Percentiles rank a stretch among this genome's conserved stretches.
These are phyloP conservation scores for Amorphotheca resinae DNA, from an alignment of 495 filamentous ascomycete species.

Conservation along the genomic window DNA sequence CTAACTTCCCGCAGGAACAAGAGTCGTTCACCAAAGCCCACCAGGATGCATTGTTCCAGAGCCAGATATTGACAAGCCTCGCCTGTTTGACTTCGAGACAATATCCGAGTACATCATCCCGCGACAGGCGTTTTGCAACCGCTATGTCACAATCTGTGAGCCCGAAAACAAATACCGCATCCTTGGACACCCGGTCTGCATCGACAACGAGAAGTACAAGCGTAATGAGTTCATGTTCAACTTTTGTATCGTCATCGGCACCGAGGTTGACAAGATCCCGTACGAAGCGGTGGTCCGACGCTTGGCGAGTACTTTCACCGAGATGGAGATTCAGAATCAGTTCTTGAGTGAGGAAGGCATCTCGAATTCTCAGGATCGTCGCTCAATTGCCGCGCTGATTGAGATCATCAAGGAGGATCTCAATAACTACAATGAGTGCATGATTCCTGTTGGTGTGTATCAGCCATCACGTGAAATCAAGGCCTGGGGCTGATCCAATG, in stretches of 20 bases:
- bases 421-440: slow-evolving; percentile 95
- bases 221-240: slow-evolving; percentile 99
- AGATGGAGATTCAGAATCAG: slow-evolving; percentile 74
- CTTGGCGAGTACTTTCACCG: slow-evolving; percentile 71
- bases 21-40: slow-evolving; percentile 62
- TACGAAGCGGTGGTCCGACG: slow-evolving; percentile 80
- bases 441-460: slow-evolving; percentile 76
- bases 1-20: slow-evolving; percentile 50
- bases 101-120: slow-evolving; percentile 87
- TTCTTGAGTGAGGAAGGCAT: slow-evolving; percentile 50
- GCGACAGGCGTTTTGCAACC: slow-evolving; percentile 78
- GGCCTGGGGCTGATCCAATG: neutral
- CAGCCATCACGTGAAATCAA: neutral
- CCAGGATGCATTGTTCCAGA: slow-evolving; percentile 59
- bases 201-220: slow-evolving; percentile 59
- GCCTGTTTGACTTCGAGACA: slow-evolving; percentile 70
- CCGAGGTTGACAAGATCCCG: slow-evolving; percentile 37
- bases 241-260: slow-evolving; percentile 71
- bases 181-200: slow-evolving; percentile 80
- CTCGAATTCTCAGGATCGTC: slow-evolving; percentile 32
- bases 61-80: slow-evolving; percentile 38
- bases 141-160: slow-evolving; percentile 65
- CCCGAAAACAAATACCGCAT: slow-evolving; percentile 64
- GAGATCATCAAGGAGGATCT: slow-evolving; percentile 90
- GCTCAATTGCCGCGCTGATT: slow-evolving; percentile 67